Conservation (phyloP, 805 yeast species). For the Metschnikowia peoriensis region DNA sequence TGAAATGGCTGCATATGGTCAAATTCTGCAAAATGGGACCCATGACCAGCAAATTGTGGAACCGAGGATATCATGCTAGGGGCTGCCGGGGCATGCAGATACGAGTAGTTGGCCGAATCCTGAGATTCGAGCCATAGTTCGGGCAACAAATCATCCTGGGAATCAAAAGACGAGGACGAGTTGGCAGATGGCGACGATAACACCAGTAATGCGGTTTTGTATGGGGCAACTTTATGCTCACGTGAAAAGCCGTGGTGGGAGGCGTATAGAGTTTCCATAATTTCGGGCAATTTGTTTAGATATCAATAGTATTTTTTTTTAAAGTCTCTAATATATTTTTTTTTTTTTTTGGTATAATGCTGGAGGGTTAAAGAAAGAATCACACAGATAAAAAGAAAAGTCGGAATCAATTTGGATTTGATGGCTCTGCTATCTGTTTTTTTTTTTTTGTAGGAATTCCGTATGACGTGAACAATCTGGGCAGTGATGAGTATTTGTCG, state of each 20-base stretch:
- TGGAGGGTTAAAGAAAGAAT: background rate
- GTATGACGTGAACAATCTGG: background rate
- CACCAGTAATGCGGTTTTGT: conserved; percentile 2
- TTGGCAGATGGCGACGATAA: conserved; percentile 10
- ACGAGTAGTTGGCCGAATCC: conserved; percentile 4
- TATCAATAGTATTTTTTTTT: too few species aligned
- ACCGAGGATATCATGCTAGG: background rate
- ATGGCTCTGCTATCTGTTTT: background rate
- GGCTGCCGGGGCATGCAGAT: background rate
- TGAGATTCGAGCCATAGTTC: conserved; percentile 32
- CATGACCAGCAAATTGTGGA: background rate
- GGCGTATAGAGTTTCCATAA: conserved; percentile 10
- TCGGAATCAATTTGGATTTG: background rate
- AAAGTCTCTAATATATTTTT: background rate
- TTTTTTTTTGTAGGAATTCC: background rate
- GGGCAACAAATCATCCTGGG: conserved; percentile 31
- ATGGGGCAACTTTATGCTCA: conserved; percentile 1
- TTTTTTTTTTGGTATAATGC: background rate
- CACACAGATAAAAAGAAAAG: too few species aligned
- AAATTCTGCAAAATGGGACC: background rate
- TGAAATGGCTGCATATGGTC: conserved; percentile 2
- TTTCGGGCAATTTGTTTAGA: background rate
- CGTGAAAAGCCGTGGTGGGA: conserved; percentile 6
- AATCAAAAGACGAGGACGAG: conserved; percentile 11
- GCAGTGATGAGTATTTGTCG: background rate